Evolutionary conservation across 345 rosid species (phyloP).

Genomic region (Aquilaria malaccensis): DNA sequence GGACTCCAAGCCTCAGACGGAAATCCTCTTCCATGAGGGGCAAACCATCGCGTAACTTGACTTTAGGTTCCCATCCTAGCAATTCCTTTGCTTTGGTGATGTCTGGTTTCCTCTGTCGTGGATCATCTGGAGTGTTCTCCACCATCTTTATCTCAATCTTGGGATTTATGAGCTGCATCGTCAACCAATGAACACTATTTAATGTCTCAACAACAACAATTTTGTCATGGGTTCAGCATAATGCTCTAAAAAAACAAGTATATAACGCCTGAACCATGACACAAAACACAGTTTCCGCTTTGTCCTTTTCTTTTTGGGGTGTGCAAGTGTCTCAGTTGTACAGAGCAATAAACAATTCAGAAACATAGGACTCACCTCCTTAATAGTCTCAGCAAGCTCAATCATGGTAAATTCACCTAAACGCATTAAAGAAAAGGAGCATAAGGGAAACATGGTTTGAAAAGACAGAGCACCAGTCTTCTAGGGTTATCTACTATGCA

Average conservation of each 20-base stretch:
- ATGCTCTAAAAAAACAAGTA: too few relatives aligned
- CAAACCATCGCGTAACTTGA: constrained; percentile 77
- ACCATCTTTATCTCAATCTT: constrained; percentile 74
- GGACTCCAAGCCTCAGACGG: constrained; percentile 59
- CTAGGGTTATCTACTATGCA: background rate
- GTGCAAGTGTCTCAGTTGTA: too few relatives aligned
- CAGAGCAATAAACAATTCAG: too few relatives aligned
- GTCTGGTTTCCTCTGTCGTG: constrained; percentile 87
- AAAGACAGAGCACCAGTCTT: background rate
- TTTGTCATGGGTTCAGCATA: too few relatives aligned
- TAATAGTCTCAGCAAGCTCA: constrained; percentile 87
- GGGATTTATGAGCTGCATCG: constrained; percentile 60
- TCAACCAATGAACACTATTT: too few relatives aligned
- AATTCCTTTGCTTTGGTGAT: constrained; percentile 75
- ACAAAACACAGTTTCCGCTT: too few relatives aligned
- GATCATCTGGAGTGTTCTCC: constrained; percentile 94
- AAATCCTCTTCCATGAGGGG: constrained; percentile 93
- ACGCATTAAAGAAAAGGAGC: constrained; percentile 3
- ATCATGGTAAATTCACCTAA: constrained; percentile 88
- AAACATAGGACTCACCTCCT: constrained; percentile 51
- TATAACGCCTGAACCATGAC: too few relatives aligned
- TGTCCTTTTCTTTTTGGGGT: too few relatives aligned
- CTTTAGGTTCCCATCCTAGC: constrained; percentile 91
- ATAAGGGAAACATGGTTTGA: too few relatives aligned
- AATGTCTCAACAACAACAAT: too few relatives aligned